phyloP scores from a whole-genome alignment of 345 rosid species.

The Euphorbia tirucalli region DNA sequence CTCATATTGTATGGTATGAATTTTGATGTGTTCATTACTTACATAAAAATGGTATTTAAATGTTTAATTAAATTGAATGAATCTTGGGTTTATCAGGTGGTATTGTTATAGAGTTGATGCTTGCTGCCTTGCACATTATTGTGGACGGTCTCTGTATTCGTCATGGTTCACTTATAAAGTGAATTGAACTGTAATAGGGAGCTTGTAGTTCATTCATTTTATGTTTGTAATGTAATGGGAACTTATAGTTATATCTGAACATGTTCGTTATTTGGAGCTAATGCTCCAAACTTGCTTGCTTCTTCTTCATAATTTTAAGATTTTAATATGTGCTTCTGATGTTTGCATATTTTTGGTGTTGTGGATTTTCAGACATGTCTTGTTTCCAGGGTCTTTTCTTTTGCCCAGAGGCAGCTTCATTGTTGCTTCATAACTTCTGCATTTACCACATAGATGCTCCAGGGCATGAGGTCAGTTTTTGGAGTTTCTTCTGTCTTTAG shows the following conservation, averaged over 20 bases:
- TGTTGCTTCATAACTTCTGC: constrained; percentile 62
- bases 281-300: too few relatives aligned
- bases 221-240: too few relatives aligned
- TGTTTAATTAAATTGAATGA: constrained; percentile 9
- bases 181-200: too few relatives aligned
- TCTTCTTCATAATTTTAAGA: too few relatives aligned
- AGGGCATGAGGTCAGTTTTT: constrained; percentile 62
- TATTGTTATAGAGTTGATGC: too few relatives aligned
- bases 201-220: too few relatives aligned
- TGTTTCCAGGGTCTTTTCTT: constrained; percentile 60
- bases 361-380: constrained; percentile 36
- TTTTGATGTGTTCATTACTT: too few relatives aligned
- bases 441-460: constrained; percentile 67
- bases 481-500: constrained; percentile 1
- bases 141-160: too few relatives aligned
- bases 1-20: not conserved
- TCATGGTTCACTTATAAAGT: too few relatives aligned
- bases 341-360: not conserved
- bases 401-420: constrained; percentile 54
- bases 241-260: not conserved
- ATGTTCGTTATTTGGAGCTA: not conserved
- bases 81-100: not conserved
- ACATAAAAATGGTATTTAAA: too few relatives aligned
- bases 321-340: too few relatives aligned
- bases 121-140: too few relatives aligned